Evolutionary conservation across 2,329 filamentous ascomycete genomes (phyloP).

Genomic region (Diaporthe caulivora): DNA sequence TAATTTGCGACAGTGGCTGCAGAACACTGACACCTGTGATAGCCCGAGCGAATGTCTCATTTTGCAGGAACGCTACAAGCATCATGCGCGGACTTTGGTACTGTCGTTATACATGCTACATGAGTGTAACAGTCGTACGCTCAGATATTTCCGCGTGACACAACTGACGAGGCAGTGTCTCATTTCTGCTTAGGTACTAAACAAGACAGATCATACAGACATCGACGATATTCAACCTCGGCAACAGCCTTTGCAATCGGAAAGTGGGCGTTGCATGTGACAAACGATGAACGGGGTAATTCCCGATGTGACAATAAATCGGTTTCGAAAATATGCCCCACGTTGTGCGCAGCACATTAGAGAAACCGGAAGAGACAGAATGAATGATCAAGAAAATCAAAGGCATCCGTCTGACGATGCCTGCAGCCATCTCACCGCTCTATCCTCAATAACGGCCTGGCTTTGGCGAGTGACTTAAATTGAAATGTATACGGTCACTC

Average conservation of each 20-base stretch:
- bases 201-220: not conserved
- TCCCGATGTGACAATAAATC: too few species aligned
- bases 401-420: too few species aligned
- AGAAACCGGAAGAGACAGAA: too few species aligned
- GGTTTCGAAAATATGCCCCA: too few species aligned
- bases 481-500: too few species aligned
- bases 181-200: not conserved
- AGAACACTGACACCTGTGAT: not conserved
- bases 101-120: not conserved
- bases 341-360: too few species aligned
- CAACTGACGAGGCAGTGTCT: not conserved
- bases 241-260: not conserved
- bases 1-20: not conserved
- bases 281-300: not conserved
- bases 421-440: too few species aligned
- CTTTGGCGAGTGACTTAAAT: too few species aligned
- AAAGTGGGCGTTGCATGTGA: not conserved
- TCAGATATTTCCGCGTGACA: not conserved
- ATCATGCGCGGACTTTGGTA: not conserved
- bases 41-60: constrained; percentile 1
- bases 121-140: not conserved
- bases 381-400: too few species aligned
- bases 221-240: not conserved
- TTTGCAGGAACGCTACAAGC: not conserved
- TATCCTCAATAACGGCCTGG: too few species aligned